These are phyloP conservation scores for Lotus japonicus DNA, from an alignment of 306 rosid genomes.

Conservation along the genomic window DNA sequence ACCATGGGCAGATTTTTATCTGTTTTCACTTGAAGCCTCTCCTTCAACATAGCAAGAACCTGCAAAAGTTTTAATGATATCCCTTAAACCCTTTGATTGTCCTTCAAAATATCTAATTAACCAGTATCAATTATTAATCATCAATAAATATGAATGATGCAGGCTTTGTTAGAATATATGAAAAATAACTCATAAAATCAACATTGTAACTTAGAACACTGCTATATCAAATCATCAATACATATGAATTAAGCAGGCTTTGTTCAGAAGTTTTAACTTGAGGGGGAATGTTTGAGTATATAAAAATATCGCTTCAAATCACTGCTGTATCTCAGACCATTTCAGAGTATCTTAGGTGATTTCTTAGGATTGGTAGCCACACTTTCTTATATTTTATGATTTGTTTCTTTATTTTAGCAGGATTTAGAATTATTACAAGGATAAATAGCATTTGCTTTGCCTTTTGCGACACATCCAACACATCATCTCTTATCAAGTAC, in stretches of 20 bases:
- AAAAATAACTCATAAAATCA: background rate
- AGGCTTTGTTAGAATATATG: background rate
- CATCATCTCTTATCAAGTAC: background rate
- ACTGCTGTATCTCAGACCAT: background rate
- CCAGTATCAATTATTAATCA: background rate
- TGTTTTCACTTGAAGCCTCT: conserved; percentile 56
- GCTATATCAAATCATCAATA: background rate
- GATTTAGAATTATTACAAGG: no score
- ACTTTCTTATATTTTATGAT: no score
- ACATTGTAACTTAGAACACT: no score
- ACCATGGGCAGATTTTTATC: conserved; percentile 58
- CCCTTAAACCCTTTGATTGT: background rate
- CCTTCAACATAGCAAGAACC: conserved; percentile 69
- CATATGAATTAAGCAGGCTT: background rate
- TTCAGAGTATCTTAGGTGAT: background rate
- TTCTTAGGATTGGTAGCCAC: no score
- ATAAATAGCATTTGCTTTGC: no score
- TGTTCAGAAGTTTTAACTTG: no score
- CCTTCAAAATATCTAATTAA: background rate
- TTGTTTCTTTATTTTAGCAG: no score
- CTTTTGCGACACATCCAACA: background rate
- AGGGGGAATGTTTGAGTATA: no score
- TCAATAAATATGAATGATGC: background rate
- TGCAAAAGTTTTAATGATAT: conserved; percentile 33
- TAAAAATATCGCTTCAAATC: background rate